Evolutionary conservation across 352 stramenopile species (phyloP).

Genomic region (Phytophthora idaei): DNA sequence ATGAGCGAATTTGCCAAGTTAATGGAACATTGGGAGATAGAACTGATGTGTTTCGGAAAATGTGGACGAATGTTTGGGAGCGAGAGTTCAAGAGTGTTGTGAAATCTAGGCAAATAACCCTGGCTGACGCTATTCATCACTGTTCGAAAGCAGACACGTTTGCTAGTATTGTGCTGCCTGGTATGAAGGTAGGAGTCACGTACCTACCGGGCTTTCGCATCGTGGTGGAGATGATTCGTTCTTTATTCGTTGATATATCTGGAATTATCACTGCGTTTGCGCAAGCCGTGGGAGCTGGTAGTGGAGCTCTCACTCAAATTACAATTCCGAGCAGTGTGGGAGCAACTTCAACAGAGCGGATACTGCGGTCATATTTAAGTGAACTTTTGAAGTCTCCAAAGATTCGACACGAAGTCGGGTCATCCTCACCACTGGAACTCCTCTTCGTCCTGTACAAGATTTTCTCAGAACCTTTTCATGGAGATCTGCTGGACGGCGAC

Average conservation of each 20-base stretch:
- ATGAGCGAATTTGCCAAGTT: conserved; percentile 21
- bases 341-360: conserved; percentile 18
- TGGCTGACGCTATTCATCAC: conserved; percentile 36
- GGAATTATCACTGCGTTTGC: conserved; percentile 29
- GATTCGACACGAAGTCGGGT: neutral
- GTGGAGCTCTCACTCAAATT: neutral
- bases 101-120: conserved; percentile 9
- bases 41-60: conserved; percentile 4
- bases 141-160: conserved; percentile 48
- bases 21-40: neutral
- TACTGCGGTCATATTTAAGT: conserved; percentile 36
- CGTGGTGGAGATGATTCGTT: conserved; percentile 27
- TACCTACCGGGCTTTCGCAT: conserved; percentile 37
- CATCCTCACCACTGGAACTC: conserved; percentile 18
- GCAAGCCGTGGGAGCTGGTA: neutral
- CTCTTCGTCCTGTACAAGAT: conserved; percentile 36
- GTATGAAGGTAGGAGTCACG: neutral
- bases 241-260: conserved; percentile 12
- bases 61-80: conserved; percentile 48
- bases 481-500: conserved; percentile 1
- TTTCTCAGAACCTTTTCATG: conserved; percentile 9
- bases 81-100: conserved; percentile 29
- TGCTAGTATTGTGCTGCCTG: conserved; percentile 9
- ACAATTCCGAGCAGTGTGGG: neutral
- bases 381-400: conserved; percentile 19